Conservation (phyloP, 2,329 filamentous ascomycete species). For the Rhynchosporium graminicola region DNA sequence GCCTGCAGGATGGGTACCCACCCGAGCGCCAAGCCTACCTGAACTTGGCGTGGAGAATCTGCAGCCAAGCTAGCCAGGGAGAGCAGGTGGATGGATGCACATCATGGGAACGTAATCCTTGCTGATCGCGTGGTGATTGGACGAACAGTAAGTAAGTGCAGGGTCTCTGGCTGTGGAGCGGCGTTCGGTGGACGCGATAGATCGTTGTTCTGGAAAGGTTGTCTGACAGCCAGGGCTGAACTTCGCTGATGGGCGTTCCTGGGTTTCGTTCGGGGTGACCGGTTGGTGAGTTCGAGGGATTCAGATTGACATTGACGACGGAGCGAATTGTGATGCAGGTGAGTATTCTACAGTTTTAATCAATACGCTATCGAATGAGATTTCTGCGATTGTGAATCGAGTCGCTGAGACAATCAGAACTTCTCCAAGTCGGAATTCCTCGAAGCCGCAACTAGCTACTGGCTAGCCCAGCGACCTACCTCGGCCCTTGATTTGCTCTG, state of each 20-base stretch:
- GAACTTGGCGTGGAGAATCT: constrained; percentile 1
- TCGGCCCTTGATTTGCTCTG: neutral
- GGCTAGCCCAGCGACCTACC: too few relatives aligned
- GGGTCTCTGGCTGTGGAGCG: neutral
- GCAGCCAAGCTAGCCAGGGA: constrained; percentile 6
- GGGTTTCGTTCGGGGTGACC: neutral
- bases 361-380: neutral
- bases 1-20: neutral
- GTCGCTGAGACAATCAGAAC: too few relatives aligned
- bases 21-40: neutral
- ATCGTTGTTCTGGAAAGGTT: neutral
- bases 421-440: neutral
- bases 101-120: too few relatives aligned
- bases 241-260: neutral
- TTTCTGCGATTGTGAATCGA: neutral
- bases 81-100: constrained; percentile 8
- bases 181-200: neutral
- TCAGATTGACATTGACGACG: neutral
- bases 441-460: neutral
- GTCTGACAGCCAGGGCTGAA: neutral
- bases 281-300: neutral
- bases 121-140: neutral
- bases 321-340: neutral
- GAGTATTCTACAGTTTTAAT: neutral
- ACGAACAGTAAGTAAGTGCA: neutral